Percentiles rank a stretch among this genome's conserved stretches.
These are phyloP conservation scores for Dalbergia cultrata DNA, from an alignment of 306 rosid species.

Conservation along the genomic window DNA sequence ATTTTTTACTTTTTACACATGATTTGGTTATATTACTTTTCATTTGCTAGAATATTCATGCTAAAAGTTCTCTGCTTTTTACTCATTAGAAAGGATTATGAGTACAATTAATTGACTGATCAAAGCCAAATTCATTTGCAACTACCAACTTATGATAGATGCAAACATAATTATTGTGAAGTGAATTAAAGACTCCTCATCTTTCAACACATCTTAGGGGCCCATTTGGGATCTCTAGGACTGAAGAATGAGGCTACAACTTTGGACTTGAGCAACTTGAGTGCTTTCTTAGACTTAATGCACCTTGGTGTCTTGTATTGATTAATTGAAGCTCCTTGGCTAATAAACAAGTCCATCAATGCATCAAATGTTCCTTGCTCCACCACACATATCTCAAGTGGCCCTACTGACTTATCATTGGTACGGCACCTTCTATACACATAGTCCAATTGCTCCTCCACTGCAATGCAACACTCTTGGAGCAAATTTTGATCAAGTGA, in stretches of 20 bases:
- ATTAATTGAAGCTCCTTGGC: conserved; percentile 84
- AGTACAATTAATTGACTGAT: conserved; percentile 15
- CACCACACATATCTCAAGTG: conserved; percentile 89
- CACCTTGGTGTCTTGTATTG: conserved; percentile 96
- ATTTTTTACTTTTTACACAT: neutral
- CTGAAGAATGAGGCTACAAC: conserved; percentile 74
- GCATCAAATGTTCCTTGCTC: conserved; percentile 80
- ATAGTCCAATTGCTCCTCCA: conserved; percentile 84
- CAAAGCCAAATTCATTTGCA: conserved; percentile 33
- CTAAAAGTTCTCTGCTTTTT: conserved; percentile 8
- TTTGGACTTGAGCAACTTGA: conserved; percentile 69
- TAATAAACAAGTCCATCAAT: conserved; percentile 80
- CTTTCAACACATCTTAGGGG: conserved; percentile 42
- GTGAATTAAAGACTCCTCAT: neutral
- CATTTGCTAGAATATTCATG: neutral
- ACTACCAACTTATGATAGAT: conserved; percentile 44
- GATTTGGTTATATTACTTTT: neutral
- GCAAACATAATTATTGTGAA: conserved; percentile 9
- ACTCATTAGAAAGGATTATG: neutral
- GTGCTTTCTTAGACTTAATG: conserved; percentile 72
- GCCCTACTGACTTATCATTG: conserved; percentile 73
- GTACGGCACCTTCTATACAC: conserved; percentile 75
- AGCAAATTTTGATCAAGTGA: conserved; percentile 55
- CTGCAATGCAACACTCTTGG: conserved; percentile 81
- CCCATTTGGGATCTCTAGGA: conserved; percentile 83